phyloP scores from a whole-genome alignment of 306 rosid genomes.

The Pterocarpus macrocarpus region DNA sequence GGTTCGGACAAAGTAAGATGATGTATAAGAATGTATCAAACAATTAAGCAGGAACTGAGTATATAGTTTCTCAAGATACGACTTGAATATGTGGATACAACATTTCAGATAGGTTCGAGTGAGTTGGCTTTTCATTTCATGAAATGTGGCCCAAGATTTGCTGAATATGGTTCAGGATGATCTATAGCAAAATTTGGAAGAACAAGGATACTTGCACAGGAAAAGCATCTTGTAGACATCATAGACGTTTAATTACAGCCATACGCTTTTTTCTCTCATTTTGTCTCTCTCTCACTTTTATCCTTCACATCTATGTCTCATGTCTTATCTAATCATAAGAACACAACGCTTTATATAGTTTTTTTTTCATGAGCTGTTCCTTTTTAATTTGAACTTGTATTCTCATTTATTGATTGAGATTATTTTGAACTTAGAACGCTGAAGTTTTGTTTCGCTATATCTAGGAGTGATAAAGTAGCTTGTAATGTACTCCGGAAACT shows the following conservation, averaged over 20 bases:
- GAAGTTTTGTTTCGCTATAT: no score
- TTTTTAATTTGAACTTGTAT: no score
- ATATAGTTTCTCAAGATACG: background rate
- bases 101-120: conserved; percentile 27
- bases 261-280: background rate
- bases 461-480: no score
- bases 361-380: no score
- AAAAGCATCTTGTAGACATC: background rate
- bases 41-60: background rate
- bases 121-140: conserved; percentile 22
- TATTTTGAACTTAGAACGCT: background rate
- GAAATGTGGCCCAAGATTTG: conserved; percentile 22
- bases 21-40: conserved; percentile 22
- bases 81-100: conserved; percentile 8
- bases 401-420: no score
- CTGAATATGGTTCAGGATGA: background rate
- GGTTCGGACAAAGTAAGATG: conserved; percentile 63
- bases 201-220: background rate
- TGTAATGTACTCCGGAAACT: background rate
- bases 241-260: background rate
- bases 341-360: no score
- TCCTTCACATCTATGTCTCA: background rate
- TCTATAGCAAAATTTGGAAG: background rate
- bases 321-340: background rate
- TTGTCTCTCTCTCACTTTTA: background rate